Percentiles rank a stretch among this genome's conserved stretches.
Conservation (phyloP, 2,329 filamentous ascomycete genomes). For the Herpotrichia juniperi region DNA sequence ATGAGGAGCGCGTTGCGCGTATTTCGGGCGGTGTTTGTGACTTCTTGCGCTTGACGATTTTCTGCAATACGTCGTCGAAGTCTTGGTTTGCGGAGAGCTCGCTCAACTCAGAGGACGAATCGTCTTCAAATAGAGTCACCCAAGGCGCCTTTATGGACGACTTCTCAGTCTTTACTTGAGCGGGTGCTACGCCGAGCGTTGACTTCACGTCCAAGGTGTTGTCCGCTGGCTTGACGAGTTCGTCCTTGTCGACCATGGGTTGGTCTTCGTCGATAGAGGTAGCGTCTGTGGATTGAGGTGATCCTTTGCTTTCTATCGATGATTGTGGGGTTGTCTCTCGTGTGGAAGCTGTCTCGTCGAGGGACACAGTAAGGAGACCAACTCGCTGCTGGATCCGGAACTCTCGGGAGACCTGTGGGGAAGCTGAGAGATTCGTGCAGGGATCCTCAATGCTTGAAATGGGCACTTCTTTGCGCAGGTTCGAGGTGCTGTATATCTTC, state of each 20-base stretch:
- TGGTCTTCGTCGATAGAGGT: constrained; percentile 46
- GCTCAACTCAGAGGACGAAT: constrained; percentile 44
- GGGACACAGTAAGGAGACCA: constrained; percentile 32
- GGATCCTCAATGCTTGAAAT: constrained; percentile 41
- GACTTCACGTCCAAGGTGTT: constrained; percentile 26
- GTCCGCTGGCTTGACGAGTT: constrained; percentile 15
- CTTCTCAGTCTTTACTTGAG: constrained; percentile 34
- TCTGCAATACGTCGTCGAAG: constrained; percentile 44
- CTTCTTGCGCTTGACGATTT: constrained; percentile 44
- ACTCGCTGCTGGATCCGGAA: constrained; percentile 41
- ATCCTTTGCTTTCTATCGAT: constrained; percentile 38
- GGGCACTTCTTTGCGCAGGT: constrained; percentile 35
- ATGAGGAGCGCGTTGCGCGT: constrained; percentile 44
- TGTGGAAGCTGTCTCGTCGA: constrained; percentile 36
- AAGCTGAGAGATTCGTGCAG: constrained; percentile 19
- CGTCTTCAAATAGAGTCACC: constrained; percentile 36
- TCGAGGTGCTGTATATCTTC: constrained; percentile 40
- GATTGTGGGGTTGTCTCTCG: constrained; percentile 37
- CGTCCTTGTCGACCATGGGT: constrained; percentile 5
- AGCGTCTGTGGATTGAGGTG: constrained; percentile 43
- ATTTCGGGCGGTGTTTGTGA: constrained; percentile 22
- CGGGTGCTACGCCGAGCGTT: constrained; percentile 34
- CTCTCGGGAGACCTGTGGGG: constrained; percentile 25
- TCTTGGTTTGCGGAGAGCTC: constrained; percentile 46
- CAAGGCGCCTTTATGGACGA: constrained; percentile 37